Evolutionary conservation across 345 rosid genomes (phyloP).

Genomic region (Combretum micranthum): DNA sequence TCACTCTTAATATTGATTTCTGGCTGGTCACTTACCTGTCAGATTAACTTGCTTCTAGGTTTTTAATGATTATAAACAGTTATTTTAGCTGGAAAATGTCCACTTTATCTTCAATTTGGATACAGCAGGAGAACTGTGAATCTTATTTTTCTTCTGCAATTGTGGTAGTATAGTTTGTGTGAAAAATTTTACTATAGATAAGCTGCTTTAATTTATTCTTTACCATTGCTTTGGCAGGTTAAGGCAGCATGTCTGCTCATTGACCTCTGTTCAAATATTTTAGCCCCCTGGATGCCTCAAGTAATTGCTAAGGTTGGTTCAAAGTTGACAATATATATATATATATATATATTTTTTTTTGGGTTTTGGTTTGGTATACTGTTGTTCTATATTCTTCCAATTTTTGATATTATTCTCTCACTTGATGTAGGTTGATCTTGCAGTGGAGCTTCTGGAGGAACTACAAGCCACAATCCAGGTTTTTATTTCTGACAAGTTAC

Average conservation of each 20-base stretch:
- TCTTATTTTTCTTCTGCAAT: no score
- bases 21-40: no score
- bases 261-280: conserved; percentile 65
- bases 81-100: no score
- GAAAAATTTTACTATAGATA: neutral
- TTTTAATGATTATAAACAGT: no score
- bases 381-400: conserved; percentile 1
- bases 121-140: no score
- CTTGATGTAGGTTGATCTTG: conserved; percentile 57
- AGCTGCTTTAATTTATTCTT: conserved; percentile 10
- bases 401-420: conserved; percentile 2
- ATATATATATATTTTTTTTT: no score
- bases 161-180: no score
- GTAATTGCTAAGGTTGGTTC: conserved; percentile 68
- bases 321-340: neutral
- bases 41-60: no score
- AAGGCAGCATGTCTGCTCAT: conserved; percentile 77
- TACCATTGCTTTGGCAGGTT: conserved; percentile 38
- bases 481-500: neutral
- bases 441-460: conserved; percentile 71
- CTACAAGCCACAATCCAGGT: conserved; percentile 76
- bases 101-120: no score
- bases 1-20: no score
- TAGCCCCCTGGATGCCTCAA: conserved; percentile 73
- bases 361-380: neutral